Evolutionary conservation across 257 asterid genomes (phyloP).

Genomic region (Echium plantagineum): DNA sequence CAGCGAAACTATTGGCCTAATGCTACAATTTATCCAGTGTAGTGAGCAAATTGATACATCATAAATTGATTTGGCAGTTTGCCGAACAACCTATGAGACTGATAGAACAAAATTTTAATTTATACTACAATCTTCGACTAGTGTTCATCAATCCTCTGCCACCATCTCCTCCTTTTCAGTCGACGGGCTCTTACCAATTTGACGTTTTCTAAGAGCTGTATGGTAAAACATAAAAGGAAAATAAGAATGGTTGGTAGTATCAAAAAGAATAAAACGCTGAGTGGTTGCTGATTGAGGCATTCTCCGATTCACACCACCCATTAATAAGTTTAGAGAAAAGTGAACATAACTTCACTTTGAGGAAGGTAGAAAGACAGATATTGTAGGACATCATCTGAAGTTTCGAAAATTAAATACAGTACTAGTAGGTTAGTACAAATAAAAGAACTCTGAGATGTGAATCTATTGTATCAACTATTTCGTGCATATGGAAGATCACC

Average conservation of each 20-base stretch:
- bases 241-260: not conserved
- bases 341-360: not conserved
- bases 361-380: no score
- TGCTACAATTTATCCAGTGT: not conserved
- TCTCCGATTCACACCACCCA: not conserved
- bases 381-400: no score
- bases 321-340: no score
- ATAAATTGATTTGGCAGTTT: not conserved
- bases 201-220: conserved; percentile 33
- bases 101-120: no score
- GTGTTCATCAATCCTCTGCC: conserved; percentile 16
- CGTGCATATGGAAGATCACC: not conserved
- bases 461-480: not conserved
- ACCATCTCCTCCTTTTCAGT: conserved; percentile 19
- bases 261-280: not conserved
- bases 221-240: conserved; percentile 6
- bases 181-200: conserved; percentile 14
- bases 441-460: not conserved
- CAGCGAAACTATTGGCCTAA: not conserved
- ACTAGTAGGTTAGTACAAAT: no score
- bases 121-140: not conserved
- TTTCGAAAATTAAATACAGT: no score
- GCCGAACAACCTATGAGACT: not conserved
- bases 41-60: no score
- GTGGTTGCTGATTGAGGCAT: not conserved